Evolutionary conservation across 1,284 basidiomycete species (phyloP).

Genomic region (Ceratobasidium sp.): DNA sequence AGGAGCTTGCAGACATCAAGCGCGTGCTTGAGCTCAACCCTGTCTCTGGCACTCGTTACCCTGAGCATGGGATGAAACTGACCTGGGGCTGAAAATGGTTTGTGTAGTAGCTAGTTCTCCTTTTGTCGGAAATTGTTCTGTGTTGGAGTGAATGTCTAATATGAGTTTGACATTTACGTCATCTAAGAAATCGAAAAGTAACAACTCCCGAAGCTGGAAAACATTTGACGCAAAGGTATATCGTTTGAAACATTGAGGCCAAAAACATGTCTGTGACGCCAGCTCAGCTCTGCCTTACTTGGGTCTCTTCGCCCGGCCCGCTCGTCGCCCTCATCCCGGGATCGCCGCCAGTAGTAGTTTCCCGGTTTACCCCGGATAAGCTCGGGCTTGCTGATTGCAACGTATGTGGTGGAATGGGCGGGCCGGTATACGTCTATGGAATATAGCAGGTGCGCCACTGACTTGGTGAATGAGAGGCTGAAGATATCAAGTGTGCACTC

Average conservation of each 20-base stretch:
- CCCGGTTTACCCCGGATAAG: neutral
- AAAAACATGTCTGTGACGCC: too few species aligned
- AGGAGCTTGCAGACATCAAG: conserved; percentile 37
- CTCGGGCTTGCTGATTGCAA: neutral
- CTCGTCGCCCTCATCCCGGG: conserved; percentile 70
- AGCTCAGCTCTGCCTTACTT: conserved; percentile 73
- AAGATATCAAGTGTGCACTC: conserved; percentile 23
- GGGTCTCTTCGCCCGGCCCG: conserved; percentile 65
- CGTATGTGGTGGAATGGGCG: neutral
- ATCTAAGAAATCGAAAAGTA: too few species aligned
- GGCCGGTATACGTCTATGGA: conserved; percentile 13
- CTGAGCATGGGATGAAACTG: too few species aligned
- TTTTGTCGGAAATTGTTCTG: too few species aligned
- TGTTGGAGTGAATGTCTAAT: too few species aligned
- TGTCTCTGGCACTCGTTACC: too few species aligned
- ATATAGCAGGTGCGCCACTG: conserved; percentile 20
- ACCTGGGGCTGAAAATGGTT: too few species aligned
- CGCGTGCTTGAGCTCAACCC: conserved; percentile 11
- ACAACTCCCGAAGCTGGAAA: too few species aligned
- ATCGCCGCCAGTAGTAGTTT: conserved; percentile 55
- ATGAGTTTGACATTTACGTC: too few species aligned
- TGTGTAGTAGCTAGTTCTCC: too few species aligned
- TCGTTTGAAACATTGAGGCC: too few species aligned
- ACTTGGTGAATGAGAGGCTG: conserved; percentile 21
- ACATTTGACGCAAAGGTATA: too few species aligned